phyloP scores from a whole-genome alignment of 495 filamentous ascomycete species.

The Astrothelium macrocarpum region DNA sequence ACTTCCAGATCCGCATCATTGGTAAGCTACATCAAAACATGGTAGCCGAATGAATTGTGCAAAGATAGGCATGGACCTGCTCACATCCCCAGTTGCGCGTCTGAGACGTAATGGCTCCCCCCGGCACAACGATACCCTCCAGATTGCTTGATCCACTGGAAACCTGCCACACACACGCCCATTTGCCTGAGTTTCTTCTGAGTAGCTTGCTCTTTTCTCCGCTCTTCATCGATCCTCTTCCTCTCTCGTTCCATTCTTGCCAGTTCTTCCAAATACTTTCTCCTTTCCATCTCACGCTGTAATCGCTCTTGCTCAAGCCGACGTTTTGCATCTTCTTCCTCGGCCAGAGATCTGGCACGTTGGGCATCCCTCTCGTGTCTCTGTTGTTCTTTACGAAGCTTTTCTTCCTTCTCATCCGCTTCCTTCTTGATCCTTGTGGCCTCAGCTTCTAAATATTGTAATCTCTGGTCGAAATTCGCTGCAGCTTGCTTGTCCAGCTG shows the following conservation, averaged over 20 bases:
- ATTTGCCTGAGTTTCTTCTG: conserved; percentile 28
- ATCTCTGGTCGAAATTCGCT: no score
- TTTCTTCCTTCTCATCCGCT: conserved; percentile 2
- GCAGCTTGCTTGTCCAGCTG: conserved; percentile 11
- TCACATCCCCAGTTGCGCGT: conserved; percentile 15
- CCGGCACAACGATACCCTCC: conserved; percentile 43
- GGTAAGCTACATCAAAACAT: no score
- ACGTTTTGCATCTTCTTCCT: conserved; percentile 14
- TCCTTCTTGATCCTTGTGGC: not conserved
- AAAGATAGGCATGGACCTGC: no score
- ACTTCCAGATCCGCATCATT: no score
- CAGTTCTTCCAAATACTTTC: conserved; percentile 32
- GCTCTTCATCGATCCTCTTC: conserved; percentile 25
- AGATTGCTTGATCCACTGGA: conserved; percentile 30
- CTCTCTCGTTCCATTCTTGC: conserved; percentile 27
- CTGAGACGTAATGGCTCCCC: conserved; percentile 39
- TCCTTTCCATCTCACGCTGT: conserved; percentile 16
- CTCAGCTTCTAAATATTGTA: no score
- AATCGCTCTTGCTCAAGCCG: conserved; percentile 12
- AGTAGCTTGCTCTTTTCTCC: conserved; percentile 20
- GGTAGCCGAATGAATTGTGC: no score
- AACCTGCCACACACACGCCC: conserved; percentile 30
- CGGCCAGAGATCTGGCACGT: conserved; percentile 5
- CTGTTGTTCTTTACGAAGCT: conserved; percentile 11
- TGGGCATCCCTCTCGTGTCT: conserved; percentile 11